phyloP scores from a whole-genome alignment of 495 filamentous ascomycete species.

The Hypoxylon fuscum region DNA sequence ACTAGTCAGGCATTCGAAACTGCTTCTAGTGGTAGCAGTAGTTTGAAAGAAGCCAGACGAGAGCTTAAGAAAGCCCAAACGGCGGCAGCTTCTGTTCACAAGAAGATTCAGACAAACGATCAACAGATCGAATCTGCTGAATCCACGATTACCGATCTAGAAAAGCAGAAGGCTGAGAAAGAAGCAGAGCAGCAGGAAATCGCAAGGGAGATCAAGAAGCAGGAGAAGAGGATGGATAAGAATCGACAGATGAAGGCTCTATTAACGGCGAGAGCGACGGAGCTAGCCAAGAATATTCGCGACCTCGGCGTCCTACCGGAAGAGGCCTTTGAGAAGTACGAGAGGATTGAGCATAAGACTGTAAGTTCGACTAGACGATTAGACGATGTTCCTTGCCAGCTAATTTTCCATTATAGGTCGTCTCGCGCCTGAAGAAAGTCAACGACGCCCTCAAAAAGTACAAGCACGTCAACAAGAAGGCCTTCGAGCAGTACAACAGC shows the following conservation, averaged over 20 bases:
- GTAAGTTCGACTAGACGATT: slow-evolving; percentile 51
- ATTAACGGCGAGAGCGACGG: slow-evolving; percentile 75
- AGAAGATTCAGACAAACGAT: slow-evolving; percentile 76
- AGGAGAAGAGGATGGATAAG: slow-evolving; percentile 92
- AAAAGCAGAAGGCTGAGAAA: slow-evolving; percentile 70
- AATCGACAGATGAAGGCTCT: slow-evolving; percentile 86
- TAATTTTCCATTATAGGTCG: slow-evolving; percentile 61
- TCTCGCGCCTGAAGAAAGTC: slow-evolving; percentile 88
- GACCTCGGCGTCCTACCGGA: slow-evolving; percentile 94
- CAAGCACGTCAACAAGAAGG: slow-evolving; percentile 98
- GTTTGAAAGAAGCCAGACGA: slow-evolving; percentile 79
- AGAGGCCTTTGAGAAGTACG: slow-evolving; percentile 91
- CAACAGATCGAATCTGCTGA: slow-evolving; percentile 72
- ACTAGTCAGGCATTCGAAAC: slow-evolving; percentile 78
- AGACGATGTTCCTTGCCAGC: slow-evolving; percentile 2
- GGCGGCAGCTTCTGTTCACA: slow-evolving; percentile 67
- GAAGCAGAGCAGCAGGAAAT: slow-evolving; percentile 77
- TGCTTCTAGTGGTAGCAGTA: slow-evolving; percentile 66
- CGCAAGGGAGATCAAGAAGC: slow-evolving; percentile 80
- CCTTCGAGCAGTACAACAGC: slow-evolving; percentile 97
- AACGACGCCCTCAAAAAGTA: slow-evolving; percentile 96
- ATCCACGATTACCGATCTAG: slow-evolving; percentile 65
- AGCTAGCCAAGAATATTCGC: slow-evolving; percentile 86
- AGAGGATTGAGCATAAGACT: slow-evolving; percentile 77
- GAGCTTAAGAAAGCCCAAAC: slow-evolving; percentile 81